Base-by-base conservation (phyloP, 805 yeast genomes). In the Pichia membranifaciens region DNA sequence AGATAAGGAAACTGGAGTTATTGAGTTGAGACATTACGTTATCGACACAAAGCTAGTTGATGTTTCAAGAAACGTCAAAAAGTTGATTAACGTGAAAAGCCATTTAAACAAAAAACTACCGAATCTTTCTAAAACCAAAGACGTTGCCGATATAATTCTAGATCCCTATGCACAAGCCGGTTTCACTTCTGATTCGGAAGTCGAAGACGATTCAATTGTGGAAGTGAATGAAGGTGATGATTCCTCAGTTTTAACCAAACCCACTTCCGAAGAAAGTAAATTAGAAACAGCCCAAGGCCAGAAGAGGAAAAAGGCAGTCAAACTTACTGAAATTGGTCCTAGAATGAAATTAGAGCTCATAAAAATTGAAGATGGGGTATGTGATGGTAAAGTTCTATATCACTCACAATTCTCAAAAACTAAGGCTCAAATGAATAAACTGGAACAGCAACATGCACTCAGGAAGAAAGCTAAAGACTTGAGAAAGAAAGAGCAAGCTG, bases 291-390 rank as follows among this genome's bases (percentile, higher is more conserved):
- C 56, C n/a, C 56, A 50, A 3, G 31, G 25, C 9, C 38, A 35
- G 3, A 62, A 62, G 33, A 67, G 76, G 44, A 89, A 88, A 66
- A 79, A 86, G 58, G 98, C 99, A 1, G 87, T 93, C 56, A 90
- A 88, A 63, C 72, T 93, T 43, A 87, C 91, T 1, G 99, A 93
- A 65, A 70, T 91, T 42, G 99, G 99, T 0, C 99, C 99, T 33
- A 76, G 99, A 54, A 67, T 93, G 65, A 79, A 78, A 55, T 70
- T 93, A 65, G 72, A 80, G 44, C 70, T 93, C 49, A 70, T 84
- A 43, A 93, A 93, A 69, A 87, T 93, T 45, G 97, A 91, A 67
- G 98, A 91, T 60, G 96, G 93, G 16, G 76, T 87, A 20, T 91
- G 96, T 49, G 71, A 82, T 0, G 96, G 97, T 44, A 90, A 87